Base-by-base conservation (phyloP, 768 basidiomycete species). In the Boletus fagicola region DNA sequence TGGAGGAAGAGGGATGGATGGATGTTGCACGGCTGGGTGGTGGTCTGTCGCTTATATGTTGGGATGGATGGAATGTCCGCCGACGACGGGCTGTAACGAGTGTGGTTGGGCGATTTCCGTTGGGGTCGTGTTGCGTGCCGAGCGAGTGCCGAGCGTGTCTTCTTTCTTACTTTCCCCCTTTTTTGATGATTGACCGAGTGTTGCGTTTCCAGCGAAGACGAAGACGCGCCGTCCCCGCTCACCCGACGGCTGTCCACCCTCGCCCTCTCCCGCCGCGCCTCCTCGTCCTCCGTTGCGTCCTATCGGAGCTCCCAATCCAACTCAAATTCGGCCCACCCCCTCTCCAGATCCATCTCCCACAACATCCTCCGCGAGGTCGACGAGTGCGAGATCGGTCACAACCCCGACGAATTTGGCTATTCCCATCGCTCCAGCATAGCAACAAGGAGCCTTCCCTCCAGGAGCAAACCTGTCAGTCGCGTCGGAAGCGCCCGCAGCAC, bases 171-270 rank as follows among this genome's bases (percentile, higher is more conserved):
- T 28, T 53, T 58, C 46, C 53, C 28, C 28, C 11, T 54, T 57
- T 49, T 55, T 18, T 11, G 49, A 54, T 46, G 22, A 42, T 7
- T 53, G 50, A 61, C 47, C 16, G 8, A 33, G 26, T 44, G 7
- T 16, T 15, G 28, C 26, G 1, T 28, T 53, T 66, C 52, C 68
- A 86, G 85, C 54, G 87, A 88, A 74, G 87, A 88, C 69, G 87
- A 88, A 75, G 84, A 86, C 56, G 85, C 86, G 0, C 86, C 86
- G 6, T 86, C 84, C 0, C 78, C 83, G 2, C 78, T 88, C 13
- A 88, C 87, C 0, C 77, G 80, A 11, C 83, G 86, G 9, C 71
- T 88, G 6, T 87, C 86, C 5, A 71, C 77, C 0, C 78, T 87
- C 51, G 80, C 81, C 62, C 73, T 87, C 18, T 73, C 78, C 1